A percentile compares a stretch with the other conserved stretches of the same genome.
Conservation (phyloP, 1,284 basidiomycete genomes). For the Heterobasidion parviporum region DNA sequence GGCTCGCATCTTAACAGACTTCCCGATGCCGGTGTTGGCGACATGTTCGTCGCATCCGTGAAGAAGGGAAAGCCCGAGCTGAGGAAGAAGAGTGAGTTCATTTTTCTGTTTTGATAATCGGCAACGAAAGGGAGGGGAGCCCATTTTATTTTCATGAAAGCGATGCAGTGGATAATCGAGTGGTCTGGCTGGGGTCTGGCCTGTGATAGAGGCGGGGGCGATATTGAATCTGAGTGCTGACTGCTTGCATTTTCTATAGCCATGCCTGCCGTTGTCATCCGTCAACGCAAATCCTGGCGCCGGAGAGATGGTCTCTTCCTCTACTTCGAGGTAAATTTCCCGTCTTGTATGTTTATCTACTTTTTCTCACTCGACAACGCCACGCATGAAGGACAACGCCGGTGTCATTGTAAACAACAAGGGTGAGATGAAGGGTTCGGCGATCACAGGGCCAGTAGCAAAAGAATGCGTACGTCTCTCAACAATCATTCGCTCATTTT, state of each 20-base stretch:
- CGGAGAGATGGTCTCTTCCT: slow-evolving; percentile 98
- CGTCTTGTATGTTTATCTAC: background rate
- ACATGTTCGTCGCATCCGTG: slow-evolving; percentile 98
- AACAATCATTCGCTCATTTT: background rate
- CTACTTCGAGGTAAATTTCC: slow-evolving; percentile 79
- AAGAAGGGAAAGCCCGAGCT: slow-evolving; percentile 99
- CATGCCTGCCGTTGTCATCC: slow-evolving; percentile 95
- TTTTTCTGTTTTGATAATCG: background rate
- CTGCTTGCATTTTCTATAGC: slow-evolving; percentile 38
- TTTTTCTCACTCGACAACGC: background rate
- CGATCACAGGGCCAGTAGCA: slow-evolving; percentile 96
- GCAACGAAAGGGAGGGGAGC: background rate
- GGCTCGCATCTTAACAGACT: slow-evolving; percentile 97
- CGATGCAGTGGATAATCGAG: no score
- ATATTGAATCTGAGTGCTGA: background rate
- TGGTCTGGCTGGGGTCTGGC: background rate
- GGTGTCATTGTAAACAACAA: slow-evolving; percentile 98
- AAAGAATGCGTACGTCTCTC: slow-evolving; percentile 81
- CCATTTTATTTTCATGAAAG: background rate
- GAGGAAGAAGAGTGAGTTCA: slow-evolving; percentile 92
- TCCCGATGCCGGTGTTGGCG: slow-evolving; percentile 96
- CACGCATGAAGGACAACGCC: slow-evolving; percentile 70
- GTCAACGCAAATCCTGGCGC: slow-evolving; percentile 98
- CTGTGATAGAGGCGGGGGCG: background rate
- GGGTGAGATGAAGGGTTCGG: slow-evolving; percentile 99